Conservation (phyloP, 2,329 filamentous ascomycete genomes). For the Trichoderma guizhouense region DNA sequence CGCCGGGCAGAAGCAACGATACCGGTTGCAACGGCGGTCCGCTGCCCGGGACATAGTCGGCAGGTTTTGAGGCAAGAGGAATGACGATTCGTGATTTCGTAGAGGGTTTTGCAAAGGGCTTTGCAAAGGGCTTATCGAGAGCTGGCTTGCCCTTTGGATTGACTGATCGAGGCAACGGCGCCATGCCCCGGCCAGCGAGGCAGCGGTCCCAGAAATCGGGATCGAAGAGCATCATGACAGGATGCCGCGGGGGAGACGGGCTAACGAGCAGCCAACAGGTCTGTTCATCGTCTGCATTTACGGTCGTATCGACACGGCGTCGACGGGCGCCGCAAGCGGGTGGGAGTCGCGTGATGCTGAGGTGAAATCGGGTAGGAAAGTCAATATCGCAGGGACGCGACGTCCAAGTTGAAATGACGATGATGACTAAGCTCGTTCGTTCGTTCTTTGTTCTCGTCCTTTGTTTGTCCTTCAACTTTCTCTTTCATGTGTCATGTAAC, state of each 20-base stretch:
- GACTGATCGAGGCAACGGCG: not conserved
- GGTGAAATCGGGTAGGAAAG: not conserved
- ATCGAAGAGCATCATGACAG: constrained; percentile 4
- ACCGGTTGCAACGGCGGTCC: constrained; percentile 48
- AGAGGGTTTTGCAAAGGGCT: not conserved
- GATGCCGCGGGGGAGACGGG: not conserved
- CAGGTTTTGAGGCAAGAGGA: constrained; percentile 20
- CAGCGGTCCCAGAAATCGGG: constrained; percentile 6
- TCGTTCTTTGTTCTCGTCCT: not conserved
- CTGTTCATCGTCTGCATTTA: constrained; percentile 4
- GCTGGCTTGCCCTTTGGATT: not conserved
- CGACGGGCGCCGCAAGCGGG: not conserved
- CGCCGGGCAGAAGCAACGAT: constrained; percentile 45
- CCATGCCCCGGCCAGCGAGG: not conserved
- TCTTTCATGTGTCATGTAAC: not conserved
- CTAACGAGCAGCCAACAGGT: not conserved
- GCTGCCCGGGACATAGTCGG: constrained; percentile 43
- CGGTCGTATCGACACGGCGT: not conserved
- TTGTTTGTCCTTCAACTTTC: not conserved
- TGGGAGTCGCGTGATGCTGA: not conserved
- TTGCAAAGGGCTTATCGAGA: not conserved
- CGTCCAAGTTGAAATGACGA: not conserved
- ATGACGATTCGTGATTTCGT: constrained; percentile 6
- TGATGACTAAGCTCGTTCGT: not conserved
- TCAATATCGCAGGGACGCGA: not conserved